These are phyloP conservation scores for Picocystis sp. DNA, from an alignment of 163 green algal genomes.

Conservation along the genomic window DNA sequence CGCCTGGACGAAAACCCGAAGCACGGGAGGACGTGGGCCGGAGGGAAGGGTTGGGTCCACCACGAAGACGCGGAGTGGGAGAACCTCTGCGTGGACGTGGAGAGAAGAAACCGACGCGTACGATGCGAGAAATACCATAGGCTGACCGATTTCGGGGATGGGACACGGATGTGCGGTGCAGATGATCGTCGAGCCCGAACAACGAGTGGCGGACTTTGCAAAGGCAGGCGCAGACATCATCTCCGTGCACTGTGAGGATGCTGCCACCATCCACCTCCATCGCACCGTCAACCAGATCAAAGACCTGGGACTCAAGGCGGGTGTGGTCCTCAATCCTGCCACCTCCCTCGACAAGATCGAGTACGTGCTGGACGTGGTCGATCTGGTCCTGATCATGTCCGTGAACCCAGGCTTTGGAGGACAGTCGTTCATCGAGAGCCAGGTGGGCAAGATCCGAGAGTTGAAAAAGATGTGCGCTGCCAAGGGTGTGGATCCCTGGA, in stretches of 20 bases:
- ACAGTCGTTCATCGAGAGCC: slow-evolving; percentile 36
- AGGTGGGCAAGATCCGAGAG: slow-evolving; percentile 77
- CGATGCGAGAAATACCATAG: too few relatives aligned
- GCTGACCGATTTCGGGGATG: too few relatives aligned
- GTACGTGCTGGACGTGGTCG: slow-evolving; percentile 67
- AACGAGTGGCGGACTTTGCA: slow-evolving; percentile 54
- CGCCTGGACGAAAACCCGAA: too few relatives aligned
- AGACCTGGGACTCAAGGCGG: slow-evolving; percentile 84
- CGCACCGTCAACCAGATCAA: slow-evolving; percentile 84
- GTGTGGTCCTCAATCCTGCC: slow-evolving; percentile 92
- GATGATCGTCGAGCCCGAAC: slow-evolving; percentile 99
- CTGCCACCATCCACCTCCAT: slow-evolving; percentile 91
- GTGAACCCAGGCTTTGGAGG: slow-evolving; percentile 37
- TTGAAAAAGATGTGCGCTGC: slow-evolving; percentile 79
- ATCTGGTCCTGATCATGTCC: slow-evolving; percentile 93
- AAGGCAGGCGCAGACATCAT: slow-evolving; percentile 80
- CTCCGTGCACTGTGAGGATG: slow-evolving; percentile 79
- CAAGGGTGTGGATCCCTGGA: slow-evolving; percentile 88
- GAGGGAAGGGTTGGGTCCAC: too few relatives aligned
- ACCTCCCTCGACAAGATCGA: slow-evolving; percentile 69
- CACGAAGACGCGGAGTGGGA: too few relatives aligned
- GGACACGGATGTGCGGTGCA: slow-evolving; percentile 12
- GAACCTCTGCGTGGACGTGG: too few relatives aligned
- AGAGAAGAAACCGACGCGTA: too few relatives aligned
- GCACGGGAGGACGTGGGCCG: too few relatives aligned